Evolutionary conservation across 2,329 filamentous ascomycete species (phyloP).

Genomic region (Neonectria magnoliae): DNA sequence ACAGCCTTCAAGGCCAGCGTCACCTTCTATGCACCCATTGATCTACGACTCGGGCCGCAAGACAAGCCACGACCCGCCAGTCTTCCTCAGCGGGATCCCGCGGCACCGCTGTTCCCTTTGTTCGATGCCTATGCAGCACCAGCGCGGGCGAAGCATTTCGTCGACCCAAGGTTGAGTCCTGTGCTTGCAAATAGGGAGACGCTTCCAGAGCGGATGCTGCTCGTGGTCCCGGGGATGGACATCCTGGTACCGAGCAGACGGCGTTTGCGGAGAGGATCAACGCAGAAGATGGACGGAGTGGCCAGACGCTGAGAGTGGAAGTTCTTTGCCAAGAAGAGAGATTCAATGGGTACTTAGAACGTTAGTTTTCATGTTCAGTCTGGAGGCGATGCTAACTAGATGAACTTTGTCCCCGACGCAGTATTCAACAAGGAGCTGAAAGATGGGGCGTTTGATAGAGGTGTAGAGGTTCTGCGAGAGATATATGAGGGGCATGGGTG

Average conservation of each 20-base stretch:
- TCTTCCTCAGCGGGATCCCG: conserved; percentile 51
- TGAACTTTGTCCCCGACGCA: conserved; percentile 30
- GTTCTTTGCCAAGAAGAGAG: conserved; percentile 34
- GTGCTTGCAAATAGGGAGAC: conserved; percentile 46
- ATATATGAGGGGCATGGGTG: conserved; percentile 31
- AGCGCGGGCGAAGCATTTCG: conserved; percentile 38
- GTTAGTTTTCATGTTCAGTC: conserved; percentile 21
- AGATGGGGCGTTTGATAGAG: conserved; percentile 25
- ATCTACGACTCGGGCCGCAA: conserved; percentile 51
- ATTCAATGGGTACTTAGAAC: conserved; percentile 45
- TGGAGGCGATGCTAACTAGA: background rate
- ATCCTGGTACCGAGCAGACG: conserved; percentile 54
- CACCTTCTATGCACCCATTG: conserved; percentile 53
- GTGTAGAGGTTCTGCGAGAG: conserved; percentile 29
- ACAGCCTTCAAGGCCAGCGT: conserved; percentile 51
- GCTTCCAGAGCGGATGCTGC: conserved; percentile 51
- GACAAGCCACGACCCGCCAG: conserved; percentile 50
- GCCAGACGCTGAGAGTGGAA: conserved; percentile 33
- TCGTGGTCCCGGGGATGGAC: conserved; percentile 53
- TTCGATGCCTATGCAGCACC: conserved; percentile 56
- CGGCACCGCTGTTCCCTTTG: conserved; percentile 51
- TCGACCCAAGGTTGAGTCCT: conserved; percentile 50
- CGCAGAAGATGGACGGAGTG: conserved; percentile 30
- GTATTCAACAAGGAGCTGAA: conserved; percentile 31
- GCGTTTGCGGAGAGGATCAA: conserved; percentile 49